phyloP scores from a whole-genome alignment of 2,329 filamentous ascomycete species.

The Ceratocystis destructans region DNA sequence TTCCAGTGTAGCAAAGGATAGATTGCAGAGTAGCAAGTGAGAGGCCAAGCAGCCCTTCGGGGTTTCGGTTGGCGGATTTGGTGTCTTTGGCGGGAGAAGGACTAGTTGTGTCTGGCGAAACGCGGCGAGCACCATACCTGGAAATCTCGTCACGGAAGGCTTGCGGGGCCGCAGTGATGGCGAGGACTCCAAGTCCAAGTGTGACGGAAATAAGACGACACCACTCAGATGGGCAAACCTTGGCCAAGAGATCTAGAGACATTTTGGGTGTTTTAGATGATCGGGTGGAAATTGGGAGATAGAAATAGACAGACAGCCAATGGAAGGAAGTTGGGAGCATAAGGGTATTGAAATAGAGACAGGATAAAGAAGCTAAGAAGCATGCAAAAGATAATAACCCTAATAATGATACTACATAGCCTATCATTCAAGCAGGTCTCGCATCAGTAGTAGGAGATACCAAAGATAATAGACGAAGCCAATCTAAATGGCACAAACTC shows the following conservation, averaged over 20 bases:
- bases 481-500: no score
- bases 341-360: no score
- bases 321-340: no score
- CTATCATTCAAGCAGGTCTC: neutral
- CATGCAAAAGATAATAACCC: neutral
- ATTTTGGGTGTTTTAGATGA: neutral
- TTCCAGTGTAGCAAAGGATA: constrained; percentile 20
- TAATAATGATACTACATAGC: neutral
- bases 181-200: constrained; percentile 14
- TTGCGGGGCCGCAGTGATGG: constrained; percentile 13
- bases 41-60: neutral
- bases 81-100: neutral
- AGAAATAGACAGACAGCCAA: no score
- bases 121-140: constrained; percentile 35
- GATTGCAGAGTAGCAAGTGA: neutral
- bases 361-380: no score
- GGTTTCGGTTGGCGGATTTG: neutral
- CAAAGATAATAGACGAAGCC: no score
- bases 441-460: neutral
- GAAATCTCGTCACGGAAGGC: constrained; percentile 32
- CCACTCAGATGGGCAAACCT: constrained; percentile 19
- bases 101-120: constrained; percentile 31
- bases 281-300: neutral
- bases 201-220: constrained; percentile 13
- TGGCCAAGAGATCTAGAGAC: neutral